A percentile compares a stretch with the other conserved stretches of the same genome.
Evolutionary conservation across 1,284 basidiomycete species (phyloP).

Genomic region (Melampsora medusae): DNA sequence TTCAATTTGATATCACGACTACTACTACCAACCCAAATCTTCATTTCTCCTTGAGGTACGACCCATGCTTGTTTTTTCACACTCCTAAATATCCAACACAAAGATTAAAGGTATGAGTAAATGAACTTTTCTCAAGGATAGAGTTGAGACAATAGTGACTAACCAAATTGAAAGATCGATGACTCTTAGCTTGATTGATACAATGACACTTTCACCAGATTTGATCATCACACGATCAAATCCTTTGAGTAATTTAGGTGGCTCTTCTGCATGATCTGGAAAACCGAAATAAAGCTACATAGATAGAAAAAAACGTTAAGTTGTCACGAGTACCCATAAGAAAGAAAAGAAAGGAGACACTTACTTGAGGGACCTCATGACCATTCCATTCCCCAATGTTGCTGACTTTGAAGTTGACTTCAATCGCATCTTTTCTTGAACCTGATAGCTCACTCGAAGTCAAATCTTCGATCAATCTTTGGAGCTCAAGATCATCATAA

Average conservation of each 20-base stretch:
- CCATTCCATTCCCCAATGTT: conserved; percentile 14
- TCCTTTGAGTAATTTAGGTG: conserved; percentile 48
- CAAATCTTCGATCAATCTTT: neutral
- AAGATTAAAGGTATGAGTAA: neutral
- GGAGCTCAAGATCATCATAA: neutral
- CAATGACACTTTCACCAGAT: conserved; percentile 47
- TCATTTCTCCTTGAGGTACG: conserved; percentile 26
- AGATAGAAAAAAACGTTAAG: too few species aligned
- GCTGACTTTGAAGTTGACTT: conserved; percentile 17
- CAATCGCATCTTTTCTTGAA: neutral
- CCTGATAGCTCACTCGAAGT: neutral
- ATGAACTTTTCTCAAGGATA: neutral
- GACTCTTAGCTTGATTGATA: conserved; percentile 33
- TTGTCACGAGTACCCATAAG: neutral
- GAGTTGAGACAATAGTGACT: neutral
- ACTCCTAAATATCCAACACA: conserved; percentile 9
- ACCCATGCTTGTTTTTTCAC: conserved; percentile 31
- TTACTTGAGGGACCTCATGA: conserved; percentile 38
- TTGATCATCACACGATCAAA: conserved; percentile 48
- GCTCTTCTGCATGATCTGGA: conserved; percentile 41
- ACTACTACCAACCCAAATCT: conserved; percentile 33
- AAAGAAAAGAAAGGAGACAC: neutral
- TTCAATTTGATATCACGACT: conserved; percentile 28
- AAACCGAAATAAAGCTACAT: conserved; percentile 31
- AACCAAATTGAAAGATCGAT: neutral